Percentiles rank a stretch among this genome's conserved stretches.
Conservation (phyloP, 257 asterid species). For the Solanum piurae region DNA sequence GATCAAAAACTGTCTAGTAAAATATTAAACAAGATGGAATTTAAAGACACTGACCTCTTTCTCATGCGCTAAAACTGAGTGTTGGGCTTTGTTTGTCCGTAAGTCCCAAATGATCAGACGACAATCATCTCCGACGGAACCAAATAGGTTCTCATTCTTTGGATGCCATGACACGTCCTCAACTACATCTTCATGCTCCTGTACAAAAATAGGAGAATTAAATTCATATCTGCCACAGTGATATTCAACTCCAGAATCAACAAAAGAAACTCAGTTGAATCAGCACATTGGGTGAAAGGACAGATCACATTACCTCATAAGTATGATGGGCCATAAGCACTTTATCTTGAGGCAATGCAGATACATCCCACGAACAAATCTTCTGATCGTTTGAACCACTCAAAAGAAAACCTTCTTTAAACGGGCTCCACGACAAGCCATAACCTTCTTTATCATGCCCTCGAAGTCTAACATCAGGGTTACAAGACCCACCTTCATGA, state of each 20-base stretch:
- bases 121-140: constrained; percentile 97
- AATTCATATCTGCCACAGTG: neutral
- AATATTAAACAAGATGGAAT: neutral
- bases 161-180: constrained; percentile 91
- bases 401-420: constrained; percentile 66
- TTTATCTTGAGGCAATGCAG: constrained; percentile 51
- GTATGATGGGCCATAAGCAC: constrained; percentile 48
- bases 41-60: constrained; percentile 47
- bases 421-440: constrained; percentile 89
- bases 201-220: neutral
- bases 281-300: neutral
- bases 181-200: constrained; percentile 77
- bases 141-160: constrained; percentile 68
- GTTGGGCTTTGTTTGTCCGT: constrained; percentile 73
- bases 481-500: constrained; percentile 25
- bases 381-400: constrained; percentile 87
- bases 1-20: neutral
- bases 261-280: neutral
- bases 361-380: constrained; percentile 83
- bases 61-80: constrained; percentile 56
- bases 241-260: neutral
- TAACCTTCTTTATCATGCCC: constrained; percentile 94
- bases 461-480: constrained; percentile 70
- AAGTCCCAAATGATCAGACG: constrained; percentile 85
- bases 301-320: constrained; percentile 41